Percentiles rank a stretch among this genome's conserved stretches.
Evolutionary conservation across 202 grass and related monocot genomes (phyloP).

Genomic region (Digitaria exilis): DNA sequence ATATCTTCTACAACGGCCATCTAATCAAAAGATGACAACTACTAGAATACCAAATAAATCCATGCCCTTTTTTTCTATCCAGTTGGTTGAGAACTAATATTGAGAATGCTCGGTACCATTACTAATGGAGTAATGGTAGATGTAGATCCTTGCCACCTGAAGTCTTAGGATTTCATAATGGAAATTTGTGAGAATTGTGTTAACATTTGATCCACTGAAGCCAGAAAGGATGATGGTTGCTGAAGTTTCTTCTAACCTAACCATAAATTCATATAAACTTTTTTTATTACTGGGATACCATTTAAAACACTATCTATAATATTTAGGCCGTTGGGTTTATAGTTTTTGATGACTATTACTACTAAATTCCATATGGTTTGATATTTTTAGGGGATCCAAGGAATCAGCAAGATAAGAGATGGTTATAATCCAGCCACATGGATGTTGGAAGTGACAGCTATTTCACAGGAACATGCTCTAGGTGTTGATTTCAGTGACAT

Average conservation of each 20-base stretch:
- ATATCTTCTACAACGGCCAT: not conserved
- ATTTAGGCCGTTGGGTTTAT: not conserved
- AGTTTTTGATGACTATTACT: not conserved
- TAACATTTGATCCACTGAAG: not conserved
- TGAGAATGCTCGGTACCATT: not conserved
- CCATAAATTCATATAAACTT: not conserved
- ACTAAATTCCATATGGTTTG: not conserved
- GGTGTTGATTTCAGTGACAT: constrained; percentile 50
- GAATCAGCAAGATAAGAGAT: constrained; percentile 68
- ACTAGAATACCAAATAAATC: not conserved
- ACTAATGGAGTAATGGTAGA: not conserved
- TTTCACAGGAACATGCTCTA: constrained; percentile 66
- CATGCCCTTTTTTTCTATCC: not conserved
- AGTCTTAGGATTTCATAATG: not conserved
- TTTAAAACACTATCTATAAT: not conserved
- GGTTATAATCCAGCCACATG: constrained; percentile 88
- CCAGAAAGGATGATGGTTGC: not conserved
- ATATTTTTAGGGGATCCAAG: constrained; percentile 50
- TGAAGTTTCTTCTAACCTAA: not conserved
- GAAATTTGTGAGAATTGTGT: not conserved
- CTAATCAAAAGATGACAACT: not conserved
- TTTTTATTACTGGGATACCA: not conserved
- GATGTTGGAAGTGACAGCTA: constrained; percentile 83
- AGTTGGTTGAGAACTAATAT: not conserved
- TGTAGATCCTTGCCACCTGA: no score